These are phyloP conservation scores for Metarhizium brunneum DNA, from an alignment of 2,329 filamentous ascomycete species.

Conservation along the genomic window DNA sequence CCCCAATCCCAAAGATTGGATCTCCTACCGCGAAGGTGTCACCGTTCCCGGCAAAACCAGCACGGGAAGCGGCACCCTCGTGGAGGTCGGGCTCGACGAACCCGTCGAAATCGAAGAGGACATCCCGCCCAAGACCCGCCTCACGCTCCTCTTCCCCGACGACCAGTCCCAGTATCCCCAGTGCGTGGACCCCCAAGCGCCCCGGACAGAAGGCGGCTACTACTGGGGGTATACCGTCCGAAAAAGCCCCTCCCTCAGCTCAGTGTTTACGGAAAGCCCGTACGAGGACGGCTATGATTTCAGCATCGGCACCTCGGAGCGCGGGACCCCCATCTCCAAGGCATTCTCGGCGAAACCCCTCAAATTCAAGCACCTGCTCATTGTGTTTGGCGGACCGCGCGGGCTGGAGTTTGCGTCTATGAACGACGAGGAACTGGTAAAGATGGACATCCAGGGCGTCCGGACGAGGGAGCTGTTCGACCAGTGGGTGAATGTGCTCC, in stretches of 20 bases:
- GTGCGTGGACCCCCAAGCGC: constrained; percentile 57
- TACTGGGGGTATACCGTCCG: constrained; percentile 80
- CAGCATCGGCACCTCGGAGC: constrained; percentile 76
- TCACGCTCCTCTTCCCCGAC: constrained; percentile 56
- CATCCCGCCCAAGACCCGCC: constrained; percentile 61
- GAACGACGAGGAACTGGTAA: constrained; percentile 45
- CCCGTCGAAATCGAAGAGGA: constrained; percentile 46
- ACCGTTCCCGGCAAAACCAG: constrained; percentile 39
- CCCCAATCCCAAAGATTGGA: constrained; percentile 65
- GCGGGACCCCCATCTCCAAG: constrained; percentile 45
- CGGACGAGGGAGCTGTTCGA: constrained; percentile 69
- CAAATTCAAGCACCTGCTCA: constrained; percentile 59
- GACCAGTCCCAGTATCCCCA: constrained; percentile 36
- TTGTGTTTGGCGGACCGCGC: constrained; percentile 74
- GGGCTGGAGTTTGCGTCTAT: constrained; percentile 69
- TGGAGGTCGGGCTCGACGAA: constrained; percentile 48
- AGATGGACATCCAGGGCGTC: constrained; percentile 53
- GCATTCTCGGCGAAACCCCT: constrained; percentile 34
- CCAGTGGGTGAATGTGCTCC: constrained; percentile 73
- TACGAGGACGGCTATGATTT: constrained; percentile 74
- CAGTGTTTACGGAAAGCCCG: constrained; percentile 67
- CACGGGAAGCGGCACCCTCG: constrained; percentile 39
- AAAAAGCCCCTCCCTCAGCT: constrained; percentile 54
- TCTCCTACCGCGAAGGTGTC: constrained; percentile 71
- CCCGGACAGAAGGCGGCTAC: constrained; percentile 67